Base-by-base conservation (phyloP, 2,329 filamentous ascomycete genomes). In the Neopestalotiopsis clavispora region DNA sequence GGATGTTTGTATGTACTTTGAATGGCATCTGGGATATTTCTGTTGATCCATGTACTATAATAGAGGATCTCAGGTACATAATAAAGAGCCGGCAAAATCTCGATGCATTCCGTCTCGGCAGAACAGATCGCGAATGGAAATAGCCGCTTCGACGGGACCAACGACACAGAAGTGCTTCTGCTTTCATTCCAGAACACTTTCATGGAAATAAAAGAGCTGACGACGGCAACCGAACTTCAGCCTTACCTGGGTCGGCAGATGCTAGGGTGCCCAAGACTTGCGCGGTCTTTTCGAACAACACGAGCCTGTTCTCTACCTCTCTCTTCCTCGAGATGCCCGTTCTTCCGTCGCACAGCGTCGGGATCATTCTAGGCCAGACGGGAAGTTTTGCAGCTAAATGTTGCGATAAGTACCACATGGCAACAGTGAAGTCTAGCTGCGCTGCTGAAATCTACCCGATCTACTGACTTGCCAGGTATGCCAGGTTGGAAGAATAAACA, bases 181-280 rank as follows among this genome's bases (percentile, higher is more conserved):
- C n/a, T 17, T 30, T 42, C 32, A 13, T 34, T 30, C 59, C n/a
- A 62, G 59, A 62, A 62, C 32, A 40, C 12, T 9, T 38, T 62
- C 17, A 20, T n/a, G 59, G 34, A 62, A 34, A 20, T n/a, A 52
- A 62, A 40, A 40, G 59, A 20, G 59, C 59, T 62, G 30, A 62
- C 59, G 59, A 62, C 59, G 32, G 32, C 34, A 38, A 38, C 32
- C 59, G 5, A 5, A 38, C 6, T 12, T 62, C 59, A 62, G 59
- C 59, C 59, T 32, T 62, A 62, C 32, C 32, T 42, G 59, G 32
- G 30, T 62, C 59, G 59, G 59, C 59, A 62, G 59, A 62, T 62
- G 32, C 32, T 62, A 13, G 59, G 30, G 34, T 14, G 34, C n/a
- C 59, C 59, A 52, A 45, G 20, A 65, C 40, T 28, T 65, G n/a